These are phyloP conservation scores for Solanum ossicruentum DNA, from an alignment of 257 asterid genomes.

Conservation along the genomic window DNA sequence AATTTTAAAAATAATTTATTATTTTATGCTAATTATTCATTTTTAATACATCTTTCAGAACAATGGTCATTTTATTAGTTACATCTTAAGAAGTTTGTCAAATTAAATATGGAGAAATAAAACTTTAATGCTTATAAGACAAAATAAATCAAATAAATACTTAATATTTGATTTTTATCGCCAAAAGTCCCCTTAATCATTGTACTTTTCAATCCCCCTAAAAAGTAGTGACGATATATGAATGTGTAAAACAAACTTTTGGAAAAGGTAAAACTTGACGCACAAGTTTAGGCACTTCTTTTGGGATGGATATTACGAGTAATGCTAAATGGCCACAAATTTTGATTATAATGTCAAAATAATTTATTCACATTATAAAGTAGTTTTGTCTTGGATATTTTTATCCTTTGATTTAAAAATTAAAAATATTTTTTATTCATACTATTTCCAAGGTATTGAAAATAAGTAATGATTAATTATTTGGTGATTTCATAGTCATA, in stretches of 20 bases:
- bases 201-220: not conserved
- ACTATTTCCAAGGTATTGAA: too few species aligned
- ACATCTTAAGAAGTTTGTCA: not conserved
- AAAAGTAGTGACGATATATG: not conserved
- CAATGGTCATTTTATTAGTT: not conserved
- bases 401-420: too few species aligned
- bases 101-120: not conserved
- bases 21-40: not conserved
- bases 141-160: not conserved
- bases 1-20: too few species aligned
- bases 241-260: not conserved
- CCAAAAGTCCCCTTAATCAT: not conserved
- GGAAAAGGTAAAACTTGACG: not conserved
- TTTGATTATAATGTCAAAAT: too few species aligned
- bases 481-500: too few species aligned
- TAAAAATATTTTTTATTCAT: too few species aligned
- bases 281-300: not conserved
- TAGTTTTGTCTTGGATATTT: too few species aligned
- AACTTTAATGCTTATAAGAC: not conserved
- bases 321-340: too few species aligned
- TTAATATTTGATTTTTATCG: not conserved
- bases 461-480: too few species aligned
- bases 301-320: not conserved
- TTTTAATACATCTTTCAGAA: too few species aligned
- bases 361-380: too few species aligned